These are phyloP conservation scores for Butyriboletus appendiculatus DNA, from an alignment of 1,284 basidiomycete species.

Conservation along the genomic window DNA sequence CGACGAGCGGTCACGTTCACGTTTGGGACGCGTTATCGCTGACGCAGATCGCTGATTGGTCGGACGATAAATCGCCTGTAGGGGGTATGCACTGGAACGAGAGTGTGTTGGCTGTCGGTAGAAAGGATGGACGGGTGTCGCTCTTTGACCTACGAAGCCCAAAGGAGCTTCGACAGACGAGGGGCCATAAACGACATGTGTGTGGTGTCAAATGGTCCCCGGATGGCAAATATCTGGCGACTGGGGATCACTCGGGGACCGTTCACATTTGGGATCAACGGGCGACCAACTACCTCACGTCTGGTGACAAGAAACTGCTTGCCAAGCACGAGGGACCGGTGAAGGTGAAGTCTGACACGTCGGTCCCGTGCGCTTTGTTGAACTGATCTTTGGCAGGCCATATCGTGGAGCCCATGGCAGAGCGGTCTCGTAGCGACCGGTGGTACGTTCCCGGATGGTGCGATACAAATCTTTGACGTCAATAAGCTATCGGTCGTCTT, in stretches of 20 bases:
- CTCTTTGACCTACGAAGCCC: constrained; percentile 41
- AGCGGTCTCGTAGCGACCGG: constrained; percentile 83
- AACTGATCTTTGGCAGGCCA: constrained; percentile 51
- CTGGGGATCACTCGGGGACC: constrained; percentile 43
- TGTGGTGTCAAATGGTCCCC: constrained; percentile 48
- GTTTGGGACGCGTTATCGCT: constrained; percentile 42
- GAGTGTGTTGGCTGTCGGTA: constrained; percentile 42
- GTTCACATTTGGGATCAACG: constrained; percentile 50
- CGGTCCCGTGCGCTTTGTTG: not conserved
- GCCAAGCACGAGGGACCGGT: constrained; percentile 58
- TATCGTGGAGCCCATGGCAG: constrained; percentile 94
- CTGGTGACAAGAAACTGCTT: constrained; percentile 37
- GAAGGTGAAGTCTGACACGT: constrained; percentile 44
- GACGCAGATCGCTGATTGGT: constrained; percentile 37
- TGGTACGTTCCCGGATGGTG: constrained; percentile 71
- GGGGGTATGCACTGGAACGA: constrained; percentile 46
- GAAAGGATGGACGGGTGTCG: constrained; percentile 40
- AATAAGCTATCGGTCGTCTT: constrained; percentile 43
- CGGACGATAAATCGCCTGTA: constrained; percentile 36
- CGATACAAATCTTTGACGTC: constrained; percentile 78
- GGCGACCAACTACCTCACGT: constrained; percentile 35
- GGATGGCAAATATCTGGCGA: constrained; percentile 44
- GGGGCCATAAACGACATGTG: constrained; percentile 43
- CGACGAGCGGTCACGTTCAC: constrained; percentile 40
- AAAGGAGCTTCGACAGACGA: constrained; percentile 31